Percentiles rank a stretch among this genome's conserved stretches.
phyloP scores from a whole-genome alignment of 78 protist genomes.

The Dictyostelium brefeldianum region DNA sequence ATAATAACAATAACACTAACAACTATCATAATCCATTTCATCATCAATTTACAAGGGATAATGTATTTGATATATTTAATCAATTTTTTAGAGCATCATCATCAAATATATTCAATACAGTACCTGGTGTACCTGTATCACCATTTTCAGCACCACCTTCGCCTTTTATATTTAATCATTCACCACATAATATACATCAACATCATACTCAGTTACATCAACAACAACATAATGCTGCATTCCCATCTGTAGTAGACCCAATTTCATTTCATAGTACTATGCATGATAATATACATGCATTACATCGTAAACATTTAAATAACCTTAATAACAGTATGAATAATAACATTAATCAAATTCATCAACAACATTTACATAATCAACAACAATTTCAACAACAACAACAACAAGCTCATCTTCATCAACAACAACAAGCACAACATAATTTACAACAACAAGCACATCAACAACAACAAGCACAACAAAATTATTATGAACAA shows the following conservation, averaged over 20 bases:
- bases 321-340: neutral
- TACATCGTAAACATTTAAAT: neutral
- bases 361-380: neutral
- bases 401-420: neutral
- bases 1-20: neutral
- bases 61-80: constrained; percentile 32
- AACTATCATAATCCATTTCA: neutral
- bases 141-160: neutral
- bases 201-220: neutral
- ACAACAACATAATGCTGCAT: neutral
- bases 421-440: neutral
- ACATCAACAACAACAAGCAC: neutral
- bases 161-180: neutral
- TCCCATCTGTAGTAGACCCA: neutral
- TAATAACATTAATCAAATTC: neutral
- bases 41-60: neutral
- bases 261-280: neutral
- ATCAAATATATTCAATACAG: neutral
- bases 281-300: neutral
- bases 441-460: neutral
- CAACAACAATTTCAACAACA: neutral
- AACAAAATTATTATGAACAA: neutral
- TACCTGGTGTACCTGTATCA: neutral
- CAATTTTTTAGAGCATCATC: neutral
- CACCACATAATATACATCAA: neutral